A percentile compares a stretch with the other conserved stretches of the same genome.
Conservation (phyloP, 345 rosid genomes). For the Raphanus sativus region DNA sequence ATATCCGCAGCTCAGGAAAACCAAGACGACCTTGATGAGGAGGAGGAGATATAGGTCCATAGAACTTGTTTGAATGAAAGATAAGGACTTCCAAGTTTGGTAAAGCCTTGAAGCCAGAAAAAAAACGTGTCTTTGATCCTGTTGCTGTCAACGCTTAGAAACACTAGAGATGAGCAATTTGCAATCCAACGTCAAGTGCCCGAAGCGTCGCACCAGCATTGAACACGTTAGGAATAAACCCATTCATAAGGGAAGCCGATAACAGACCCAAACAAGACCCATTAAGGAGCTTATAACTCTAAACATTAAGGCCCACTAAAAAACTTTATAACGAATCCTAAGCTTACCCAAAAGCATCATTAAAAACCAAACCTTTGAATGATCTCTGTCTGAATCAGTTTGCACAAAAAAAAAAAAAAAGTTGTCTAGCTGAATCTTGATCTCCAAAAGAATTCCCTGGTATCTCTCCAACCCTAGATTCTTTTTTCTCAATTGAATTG, state of each 20-base stretch:
- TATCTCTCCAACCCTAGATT: slow-evolving; percentile 2
- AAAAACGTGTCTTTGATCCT: too few species aligned
- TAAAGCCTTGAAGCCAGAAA: too few species aligned
- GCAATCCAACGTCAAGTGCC: too few species aligned
- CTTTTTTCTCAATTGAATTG: background rate
- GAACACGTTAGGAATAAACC: background rate
- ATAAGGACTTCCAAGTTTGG: too few species aligned
- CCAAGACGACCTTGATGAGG: too few species aligned
- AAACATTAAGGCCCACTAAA: background rate
- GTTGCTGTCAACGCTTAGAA: too few species aligned
- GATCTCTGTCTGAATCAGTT: background rate
- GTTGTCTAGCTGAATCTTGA: background rate
- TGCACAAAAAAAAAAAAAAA: too few species aligned
- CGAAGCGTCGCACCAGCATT: too few species aligned
- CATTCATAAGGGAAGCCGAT: background rate
- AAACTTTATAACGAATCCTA: background rate
- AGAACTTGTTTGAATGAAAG: too few species aligned
- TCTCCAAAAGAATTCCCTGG: background rate
- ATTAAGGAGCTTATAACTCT: background rate
- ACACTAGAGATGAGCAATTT: too few species aligned
- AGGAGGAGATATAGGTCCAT: too few species aligned
- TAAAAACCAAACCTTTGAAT: background rate
- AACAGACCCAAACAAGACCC: background rate
- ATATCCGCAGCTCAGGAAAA: too few species aligned
- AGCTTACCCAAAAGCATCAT: slow-evolving; percentile 8